Conservation (phyloP, 305 asterid species). For the Fraxinus angustifolia region DNA sequence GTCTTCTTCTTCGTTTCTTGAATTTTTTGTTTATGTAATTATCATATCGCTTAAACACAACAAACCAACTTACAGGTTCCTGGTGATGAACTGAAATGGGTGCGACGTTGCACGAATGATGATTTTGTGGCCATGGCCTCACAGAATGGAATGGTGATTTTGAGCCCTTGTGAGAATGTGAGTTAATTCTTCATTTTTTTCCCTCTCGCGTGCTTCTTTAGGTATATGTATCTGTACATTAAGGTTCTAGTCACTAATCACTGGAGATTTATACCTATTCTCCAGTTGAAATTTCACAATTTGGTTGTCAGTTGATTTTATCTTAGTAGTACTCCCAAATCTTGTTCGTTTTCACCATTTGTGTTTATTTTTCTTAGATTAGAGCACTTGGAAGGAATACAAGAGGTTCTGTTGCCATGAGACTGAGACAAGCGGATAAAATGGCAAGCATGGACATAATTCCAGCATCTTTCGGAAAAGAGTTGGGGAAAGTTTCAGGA, state of each 20-base stretch:
- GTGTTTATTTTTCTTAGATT: constrained; percentile 47
- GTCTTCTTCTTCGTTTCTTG: constrained; percentile 38
- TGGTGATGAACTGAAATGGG: constrained; percentile 97
- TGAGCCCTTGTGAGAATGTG: constrained; percentile 75
- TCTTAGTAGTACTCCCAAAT: constrained; percentile 7
- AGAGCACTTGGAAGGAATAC: constrained; percentile 93
- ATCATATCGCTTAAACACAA: constrained; percentile 17
- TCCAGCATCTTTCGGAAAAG: constrained; percentile 63
- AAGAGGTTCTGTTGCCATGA: constrained; percentile 93
- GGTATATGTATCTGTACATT: not conserved
- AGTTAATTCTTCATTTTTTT: constrained; percentile 25
- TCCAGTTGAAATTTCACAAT: constrained; percentile 6
- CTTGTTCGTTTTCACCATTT: constrained; percentile 3
- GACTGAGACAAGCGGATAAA: constrained; percentile 73
- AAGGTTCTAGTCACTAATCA: not conserved
- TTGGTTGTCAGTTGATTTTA: constrained; percentile 9
- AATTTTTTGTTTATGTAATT: not conserved
- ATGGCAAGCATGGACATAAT: constrained; percentile 95
- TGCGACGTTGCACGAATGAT: constrained; percentile 75
- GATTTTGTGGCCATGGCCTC: constrained; percentile 98
- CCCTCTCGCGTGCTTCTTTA: not conserved
- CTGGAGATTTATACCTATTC: constrained; percentile 9
- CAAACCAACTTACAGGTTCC: constrained; percentile 62
- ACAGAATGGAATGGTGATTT: constrained; percentile 80
- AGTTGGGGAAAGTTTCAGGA: constrained; percentile 44